Evolutionary conservation across 805 yeast genomes (phyloP), one percentile per base, ranked within the genome.

Genomic region (Naumovozyma castellii): DNA sequence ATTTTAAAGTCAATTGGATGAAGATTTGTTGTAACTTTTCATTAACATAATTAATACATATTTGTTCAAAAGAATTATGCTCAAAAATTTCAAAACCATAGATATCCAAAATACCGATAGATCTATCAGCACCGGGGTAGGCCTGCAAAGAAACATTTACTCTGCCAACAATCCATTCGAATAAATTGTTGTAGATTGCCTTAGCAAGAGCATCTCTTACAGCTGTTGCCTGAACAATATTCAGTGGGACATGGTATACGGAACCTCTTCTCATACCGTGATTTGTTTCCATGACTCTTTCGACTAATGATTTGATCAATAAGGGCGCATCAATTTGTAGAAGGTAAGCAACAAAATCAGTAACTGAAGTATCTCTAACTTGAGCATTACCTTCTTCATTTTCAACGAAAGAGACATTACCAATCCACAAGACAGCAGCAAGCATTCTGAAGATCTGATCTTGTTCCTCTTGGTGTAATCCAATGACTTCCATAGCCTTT

Each of bases 1-100:
- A 84, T 65, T 92, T 92, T 56, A 92, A 72, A 2, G 98, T 92
- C 56, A 92, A 72, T 62, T 92, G 95, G 59, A 92, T 92, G 56
- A 92, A 92, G 57, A 90, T 92, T 61, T 90, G 98, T 67, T 88
- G 97, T 50, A 90, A 71, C 64, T 90, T 90, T 63, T 88, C 97
- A 63, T 88, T 88, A 48, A 88, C 97, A 52, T 90, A 88, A 61
- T 90, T 88, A 68, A 88, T 88, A 66, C 97, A 88, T 48, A 88
- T 72, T 65, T 88, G 97, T 61, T 90, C 97, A 61, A 90, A 88
- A 2, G 95, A 84, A 65, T 88, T 88, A 52, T 84, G 90, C 42
- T 88, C 95, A 58, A 88, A 88, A 56, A 90, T 90, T 63, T 88
- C 97, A 66, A 88, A 88, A 8, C 97, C 97, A 58, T 88, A 88